Evolutionary conservation across 345 rosid species (phyloP), one percentile per base, ranked within the genome.

Genomic region (Citrus trifoliata): DNA sequence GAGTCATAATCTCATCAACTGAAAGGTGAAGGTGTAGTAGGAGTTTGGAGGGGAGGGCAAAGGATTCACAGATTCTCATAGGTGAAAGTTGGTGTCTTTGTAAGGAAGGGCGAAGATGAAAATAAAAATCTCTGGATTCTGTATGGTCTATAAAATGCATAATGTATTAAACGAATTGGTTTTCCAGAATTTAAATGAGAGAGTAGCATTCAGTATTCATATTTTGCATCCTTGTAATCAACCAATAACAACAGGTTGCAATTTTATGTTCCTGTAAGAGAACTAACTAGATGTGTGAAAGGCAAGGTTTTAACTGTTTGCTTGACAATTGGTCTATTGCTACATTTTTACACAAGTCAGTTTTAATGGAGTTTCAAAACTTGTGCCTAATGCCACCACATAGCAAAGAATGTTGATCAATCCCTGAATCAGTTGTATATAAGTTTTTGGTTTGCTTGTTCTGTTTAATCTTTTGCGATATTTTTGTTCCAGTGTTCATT

Each of bases 401-500:
- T 51, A 40, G 10, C 70, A 27, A 46, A 46, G 59, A 28, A 28
- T 28, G 69, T 75, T 63, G 38, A 27, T 48, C 66, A 46, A 48
- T 42, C 10, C 40, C 74, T 53, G 9, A 28, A 48, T 40, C 40
- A 53, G 9, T 32, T 21, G 4, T 25, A 59, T 32, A 16, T 59
- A 24, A 37, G 28, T 13, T 59, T 33, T 9, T 7, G 51, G 33
- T 70, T 56, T 37, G 10, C 7, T 2, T 59, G 22, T 2, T 73
- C 51, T 73, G 51, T 28, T 59, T 58, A 58, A 58, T n/a, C 51
- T 28, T 58, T 14, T 59, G 5, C 3, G 7, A 35, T 59, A 35
- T 59, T 33, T 46, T 13, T 32, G 13, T 53, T 56, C 80, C 87
- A 87, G 99, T 76, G 97, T 96, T 59, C 99, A 96, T 86, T 83